Evolutionary conservation across 805 yeast species (phyloP).

Genomic region (Ogataea thermomethanolica): DNA sequence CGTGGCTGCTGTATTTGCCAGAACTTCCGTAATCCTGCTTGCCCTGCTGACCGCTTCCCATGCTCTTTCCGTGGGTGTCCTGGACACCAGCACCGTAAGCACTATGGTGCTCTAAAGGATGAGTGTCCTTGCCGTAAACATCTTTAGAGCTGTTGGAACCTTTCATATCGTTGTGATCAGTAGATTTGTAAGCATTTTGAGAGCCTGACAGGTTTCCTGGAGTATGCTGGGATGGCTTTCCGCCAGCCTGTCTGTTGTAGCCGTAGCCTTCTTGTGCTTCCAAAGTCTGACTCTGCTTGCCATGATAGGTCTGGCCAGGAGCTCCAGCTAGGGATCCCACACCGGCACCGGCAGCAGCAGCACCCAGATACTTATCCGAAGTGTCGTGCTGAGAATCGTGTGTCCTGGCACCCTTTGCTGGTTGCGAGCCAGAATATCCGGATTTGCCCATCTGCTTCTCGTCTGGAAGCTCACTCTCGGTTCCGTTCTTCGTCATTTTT

Average conservation of each 20-base stretch:
- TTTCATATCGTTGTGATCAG: no score
- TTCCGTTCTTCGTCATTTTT: neutral
- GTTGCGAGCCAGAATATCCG: neutral
- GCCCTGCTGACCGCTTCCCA: neutral
- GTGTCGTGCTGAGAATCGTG: neutral
- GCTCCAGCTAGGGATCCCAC: constrained; percentile 1
- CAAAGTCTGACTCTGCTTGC: neutral
- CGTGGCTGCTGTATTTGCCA: constrained; percentile 1
- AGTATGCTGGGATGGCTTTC: neutral
- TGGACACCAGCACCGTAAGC: no score
- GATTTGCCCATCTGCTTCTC: no score
- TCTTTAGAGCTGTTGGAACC: no score
- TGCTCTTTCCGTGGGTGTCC: no score
- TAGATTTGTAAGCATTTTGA: no score
- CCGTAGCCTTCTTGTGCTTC: constrained; percentile 5
- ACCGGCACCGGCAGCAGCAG: constrained; percentile 1
- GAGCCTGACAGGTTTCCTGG: no score
- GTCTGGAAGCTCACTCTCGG: no score
- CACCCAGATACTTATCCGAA: neutral
- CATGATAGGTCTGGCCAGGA: constrained; percentile 2
- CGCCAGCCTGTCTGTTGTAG: neutral
- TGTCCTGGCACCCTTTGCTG: neutral
- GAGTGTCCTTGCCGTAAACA: neutral
- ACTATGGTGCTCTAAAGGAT: neutral
- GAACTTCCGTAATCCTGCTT: neutral